phyloP scores from a whole-genome alignment of 257 asterid genomes.

The Verbena officinalis region DNA sequence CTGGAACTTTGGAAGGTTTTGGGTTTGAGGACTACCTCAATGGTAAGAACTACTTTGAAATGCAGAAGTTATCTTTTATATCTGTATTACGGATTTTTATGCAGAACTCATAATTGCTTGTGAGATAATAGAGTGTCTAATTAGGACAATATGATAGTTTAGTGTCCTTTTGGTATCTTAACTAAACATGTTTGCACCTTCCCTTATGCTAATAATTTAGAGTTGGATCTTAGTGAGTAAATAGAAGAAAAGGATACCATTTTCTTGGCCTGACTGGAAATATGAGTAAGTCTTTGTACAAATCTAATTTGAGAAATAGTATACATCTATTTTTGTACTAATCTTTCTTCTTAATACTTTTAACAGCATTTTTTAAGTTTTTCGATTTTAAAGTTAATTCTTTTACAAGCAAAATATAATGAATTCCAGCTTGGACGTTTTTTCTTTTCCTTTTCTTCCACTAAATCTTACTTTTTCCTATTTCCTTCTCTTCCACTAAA shows the following conservation, averaged over 20 bases:
- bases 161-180: neutral
- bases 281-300: too few relatives aligned
- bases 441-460: neutral
- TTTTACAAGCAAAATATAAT: neutral
- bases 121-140: neutral
- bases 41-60: constrained; percentile 40
- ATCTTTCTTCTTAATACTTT: neutral
- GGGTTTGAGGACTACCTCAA: constrained; percentile 74
- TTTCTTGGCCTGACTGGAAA: too few relatives aligned
- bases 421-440: neutral
- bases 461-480: too few relatives aligned
- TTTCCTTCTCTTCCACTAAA: neutral
- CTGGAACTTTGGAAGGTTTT: constrained; percentile 64
- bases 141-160: neutral
- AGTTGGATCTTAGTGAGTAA: too few relatives aligned
- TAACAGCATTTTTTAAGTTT: neutral
- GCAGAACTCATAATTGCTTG: neutral
- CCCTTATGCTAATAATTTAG: too few relatives aligned
- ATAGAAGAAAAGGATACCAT: too few relatives aligned
- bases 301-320: too few relatives aligned
- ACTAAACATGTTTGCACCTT: too few relatives aligned
- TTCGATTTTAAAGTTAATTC: neutral
- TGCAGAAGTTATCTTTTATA: neutral
- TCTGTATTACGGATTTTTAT: neutral
- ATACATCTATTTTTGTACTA: too few relatives aligned